These are phyloP conservation scores for Scutellaria galericulata DNA, from an alignment of 257 asterid species.

Conservation along the genomic window DNA sequence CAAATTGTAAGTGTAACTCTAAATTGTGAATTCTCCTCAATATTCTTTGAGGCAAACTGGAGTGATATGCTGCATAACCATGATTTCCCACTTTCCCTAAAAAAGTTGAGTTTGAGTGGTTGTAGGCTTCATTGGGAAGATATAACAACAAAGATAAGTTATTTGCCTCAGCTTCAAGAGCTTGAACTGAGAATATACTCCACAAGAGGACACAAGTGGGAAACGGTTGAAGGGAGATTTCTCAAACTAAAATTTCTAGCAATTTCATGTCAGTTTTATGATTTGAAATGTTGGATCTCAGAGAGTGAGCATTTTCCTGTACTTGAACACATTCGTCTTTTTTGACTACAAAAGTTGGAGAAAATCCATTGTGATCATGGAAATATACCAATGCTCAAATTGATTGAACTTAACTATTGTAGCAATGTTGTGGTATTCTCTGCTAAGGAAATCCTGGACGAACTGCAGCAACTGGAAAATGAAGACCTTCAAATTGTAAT, in stretches of 20 bases:
- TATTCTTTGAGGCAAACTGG: not conserved
- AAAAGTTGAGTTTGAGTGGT: not conserved
- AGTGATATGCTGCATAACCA: not conserved
- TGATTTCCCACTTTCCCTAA: slow-evolving; percentile 1
- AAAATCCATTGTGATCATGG: too few relatives aligned
- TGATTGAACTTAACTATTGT: not conserved
- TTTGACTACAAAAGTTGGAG: too few relatives aligned
- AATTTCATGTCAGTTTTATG: too few relatives aligned
- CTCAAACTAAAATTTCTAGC: too few relatives aligned
- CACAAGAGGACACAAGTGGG: not conserved
- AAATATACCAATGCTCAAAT: not conserved
- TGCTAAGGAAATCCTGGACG: not conserved
- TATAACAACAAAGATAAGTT: not conserved
- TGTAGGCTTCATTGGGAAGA: not conserved
- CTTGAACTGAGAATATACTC: not conserved
- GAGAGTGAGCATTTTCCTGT: too few relatives aligned
- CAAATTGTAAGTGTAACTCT: too few relatives aligned
- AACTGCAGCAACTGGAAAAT: not conserved
- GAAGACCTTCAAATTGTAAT: not conserved
- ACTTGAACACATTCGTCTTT: too few relatives aligned
- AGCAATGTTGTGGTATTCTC: not conserved
- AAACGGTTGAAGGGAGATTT: too few relatives aligned
- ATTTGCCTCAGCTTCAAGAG: slow-evolving; percentile 1
- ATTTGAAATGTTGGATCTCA: too few relatives aligned
- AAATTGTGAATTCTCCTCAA: not conserved